Evolutionary conservation across 768 basidiomycete genomes (phyloP), one percentile per base, ranked within the genome.

Genomic region (Lentinula sp.): DNA sequence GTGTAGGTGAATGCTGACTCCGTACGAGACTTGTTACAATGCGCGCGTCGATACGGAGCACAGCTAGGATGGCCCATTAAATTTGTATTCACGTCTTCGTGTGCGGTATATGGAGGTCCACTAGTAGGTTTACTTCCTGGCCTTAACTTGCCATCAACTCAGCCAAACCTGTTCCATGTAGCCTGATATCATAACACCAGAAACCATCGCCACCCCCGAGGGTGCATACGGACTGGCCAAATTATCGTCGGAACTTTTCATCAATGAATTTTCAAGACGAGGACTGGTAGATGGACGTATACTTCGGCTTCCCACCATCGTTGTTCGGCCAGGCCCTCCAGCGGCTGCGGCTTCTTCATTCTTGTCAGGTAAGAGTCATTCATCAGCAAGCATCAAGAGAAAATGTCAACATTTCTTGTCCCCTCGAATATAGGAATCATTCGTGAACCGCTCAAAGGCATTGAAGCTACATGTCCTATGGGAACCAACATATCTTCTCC

Each of bases 91-190:
- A 78, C 84, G 0, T 85, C 84, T 1, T 82, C 81, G 2, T 70
- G 85, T 18, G 85, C 85, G 18, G 83, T 86, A 3, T 85, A 84
- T 66, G 84, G 84, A 61, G 83, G 84, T 5, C 80, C 81, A 63
- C 64, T 80, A 28, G 79, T 80, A 61, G 28, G 69, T 59, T n/a
- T 42, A 2, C 50, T 42, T 59, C 10, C 35, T 53, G 15, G 32
- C 32, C 3, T 37, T 37, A 32, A 48, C n/a, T n/a, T n/a, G n/a
- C 32, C 6, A 6, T 57, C 13, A 9, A 48, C 53, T 13, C 51
- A 4, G 51, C 45, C 18, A 65, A 28, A 6, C 16, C 10, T 12
- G 8, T 1, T 32, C 13, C 5, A 10, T 41, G 1, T 54, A 77
- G 79, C 79, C 79, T 10, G 69, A 79, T 16, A 68, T 81, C 23